A percentile compares a stretch with the other conserved stretches of the same genome.
phyloP scores from a whole-genome alignment of 495 filamentous ascomycete genomes.

The Lophiostoma macrostomum region DNA sequence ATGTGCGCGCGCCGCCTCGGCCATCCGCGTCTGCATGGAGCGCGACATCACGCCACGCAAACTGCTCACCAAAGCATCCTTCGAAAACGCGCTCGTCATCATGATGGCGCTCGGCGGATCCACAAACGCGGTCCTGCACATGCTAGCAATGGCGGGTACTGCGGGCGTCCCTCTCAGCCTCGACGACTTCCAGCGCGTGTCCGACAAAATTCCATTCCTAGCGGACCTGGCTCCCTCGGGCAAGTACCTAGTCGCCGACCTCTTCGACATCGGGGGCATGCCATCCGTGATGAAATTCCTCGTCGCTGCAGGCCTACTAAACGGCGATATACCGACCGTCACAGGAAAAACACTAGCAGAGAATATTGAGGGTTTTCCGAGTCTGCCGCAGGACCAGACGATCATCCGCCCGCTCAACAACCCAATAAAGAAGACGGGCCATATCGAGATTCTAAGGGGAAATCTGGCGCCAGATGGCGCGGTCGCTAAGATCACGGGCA shows the following conservation, averaged over 20 bases:
- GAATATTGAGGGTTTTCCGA: conserved; percentile 80
- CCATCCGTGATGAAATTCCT: conserved; percentile 90
- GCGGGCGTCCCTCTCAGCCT: conserved; percentile 79
- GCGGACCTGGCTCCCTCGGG: conserved; percentile 90
- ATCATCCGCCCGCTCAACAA: conserved; percentile 79
- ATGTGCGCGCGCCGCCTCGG: conserved; percentile 80
- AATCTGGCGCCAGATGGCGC: conserved; percentile 90
- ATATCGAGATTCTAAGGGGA: conserved; percentile 84
- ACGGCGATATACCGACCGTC: conserved; percentile 83
- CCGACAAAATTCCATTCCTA: conserved; percentile 86
- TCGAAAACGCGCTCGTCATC: conserved; percentile 90
- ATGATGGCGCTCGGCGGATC: conserved; percentile 90
- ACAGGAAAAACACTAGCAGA: conserved; percentile 87
- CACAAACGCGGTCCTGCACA: conserved; percentile 92
- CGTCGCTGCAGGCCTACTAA: conserved; percentile 74
- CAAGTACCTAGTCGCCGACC: conserved; percentile 87
- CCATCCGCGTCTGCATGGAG: conserved; percentile 82
- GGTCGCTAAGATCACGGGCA: conserved; percentile 97
- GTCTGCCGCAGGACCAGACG: conserved; percentile 72
- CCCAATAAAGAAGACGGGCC: conserved; percentile 85
- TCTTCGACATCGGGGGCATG: conserved; percentile 90
- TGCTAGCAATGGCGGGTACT: conserved; percentile 90
- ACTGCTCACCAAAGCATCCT: conserved; percentile 76
- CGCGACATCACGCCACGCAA: conserved; percentile 82
- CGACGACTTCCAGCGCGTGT: conserved; percentile 84